Percentiles rank a stretch among this genome's conserved stretches.
phyloP scores from a whole-genome alignment of 208 protist species.

The Lotmaria passim region DNA sequence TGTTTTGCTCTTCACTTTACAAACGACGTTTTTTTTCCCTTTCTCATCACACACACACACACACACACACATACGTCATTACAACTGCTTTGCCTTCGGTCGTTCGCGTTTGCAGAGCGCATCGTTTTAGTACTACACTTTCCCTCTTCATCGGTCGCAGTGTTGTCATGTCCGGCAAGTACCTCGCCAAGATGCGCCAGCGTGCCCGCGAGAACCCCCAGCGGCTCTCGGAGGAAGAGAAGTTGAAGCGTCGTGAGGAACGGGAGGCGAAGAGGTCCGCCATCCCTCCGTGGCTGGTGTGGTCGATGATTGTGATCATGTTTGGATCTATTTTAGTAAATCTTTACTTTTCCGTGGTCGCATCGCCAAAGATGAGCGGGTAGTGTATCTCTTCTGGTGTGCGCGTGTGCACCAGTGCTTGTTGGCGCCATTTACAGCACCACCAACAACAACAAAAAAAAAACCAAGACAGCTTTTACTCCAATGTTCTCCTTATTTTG shows the following conservation, averaged over 20 bases:
- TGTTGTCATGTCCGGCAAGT: constrained; percentile 55
- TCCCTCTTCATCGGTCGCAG: neutral
- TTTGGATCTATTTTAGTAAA: constrained; percentile 74
- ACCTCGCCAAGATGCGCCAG: constrained; percentile 59
- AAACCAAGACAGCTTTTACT: too few relatives aligned
- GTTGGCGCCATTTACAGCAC: too few relatives aligned
- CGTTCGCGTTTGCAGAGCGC: too few relatives aligned
- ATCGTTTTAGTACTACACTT: neutral
- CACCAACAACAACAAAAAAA: too few relatives aligned
- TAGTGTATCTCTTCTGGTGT: too few relatives aligned
- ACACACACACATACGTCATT: neutral
- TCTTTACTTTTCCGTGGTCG: constrained; percentile 70
- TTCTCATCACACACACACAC: too few relatives aligned
- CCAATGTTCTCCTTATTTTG: too few relatives aligned
- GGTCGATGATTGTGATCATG: constrained; percentile 70
- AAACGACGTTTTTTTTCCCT: too few relatives aligned
- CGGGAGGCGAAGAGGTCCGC: constrained; percentile 51
- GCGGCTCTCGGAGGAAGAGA: constrained; percentile 72
- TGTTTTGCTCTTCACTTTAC: too few relatives aligned
- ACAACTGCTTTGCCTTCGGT: neutral
- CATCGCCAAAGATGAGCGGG: constrained; percentile 66
- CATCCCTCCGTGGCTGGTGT: constrained; percentile 57
- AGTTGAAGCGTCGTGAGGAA: constrained; percentile 47
- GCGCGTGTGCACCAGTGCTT: too few relatives aligned
- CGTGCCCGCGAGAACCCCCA: constrained; percentile 47